Evolutionary conservation across 2,329 filamentous ascomycete species (phyloP).

Genomic region (Venturia oleaginea): DNA sequence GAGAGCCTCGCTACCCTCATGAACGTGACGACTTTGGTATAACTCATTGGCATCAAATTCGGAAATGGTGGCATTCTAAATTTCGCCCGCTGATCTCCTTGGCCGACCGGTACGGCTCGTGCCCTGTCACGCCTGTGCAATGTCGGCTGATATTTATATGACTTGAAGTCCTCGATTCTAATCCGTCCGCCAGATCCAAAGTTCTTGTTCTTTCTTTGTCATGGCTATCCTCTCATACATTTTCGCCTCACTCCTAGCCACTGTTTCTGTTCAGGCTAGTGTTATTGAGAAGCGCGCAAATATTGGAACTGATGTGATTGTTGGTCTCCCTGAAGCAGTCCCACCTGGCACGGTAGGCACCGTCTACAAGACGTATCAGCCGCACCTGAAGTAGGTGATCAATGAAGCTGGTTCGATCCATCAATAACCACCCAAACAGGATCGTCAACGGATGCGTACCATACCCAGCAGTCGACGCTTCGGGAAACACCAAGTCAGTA

Average conservation of each 20-base stretch:
- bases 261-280: background rate
- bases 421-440: constrained; percentile 19
- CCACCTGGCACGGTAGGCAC: constrained; percentile 38
- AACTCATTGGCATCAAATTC: background rate
- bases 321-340: constrained; percentile 46
- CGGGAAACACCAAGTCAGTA: constrained; percentile 37
- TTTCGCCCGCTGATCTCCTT: background rate
- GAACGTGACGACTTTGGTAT: background rate
- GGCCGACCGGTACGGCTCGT: background rate
- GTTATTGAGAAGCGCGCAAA: constrained; percentile 21
- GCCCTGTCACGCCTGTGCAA: background rate
- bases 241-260: background rate
- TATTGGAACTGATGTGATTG: constrained; percentile 39
- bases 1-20: background rate
- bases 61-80: background rate
- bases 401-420: background rate
- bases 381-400: constrained; percentile 32
- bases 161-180: background rate
- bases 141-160: background rate
- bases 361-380: constrained; percentile 48
- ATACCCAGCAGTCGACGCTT: constrained; percentile 51
- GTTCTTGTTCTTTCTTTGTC: background rate
- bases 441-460: constrained; percentile 53
- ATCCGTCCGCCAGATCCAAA: background rate
- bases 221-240: background rate